These are phyloP conservation scores for Fagopyrum esculentum DNA, from an alignment of 148 eudicot species.

Conservation along the genomic window DNA sequence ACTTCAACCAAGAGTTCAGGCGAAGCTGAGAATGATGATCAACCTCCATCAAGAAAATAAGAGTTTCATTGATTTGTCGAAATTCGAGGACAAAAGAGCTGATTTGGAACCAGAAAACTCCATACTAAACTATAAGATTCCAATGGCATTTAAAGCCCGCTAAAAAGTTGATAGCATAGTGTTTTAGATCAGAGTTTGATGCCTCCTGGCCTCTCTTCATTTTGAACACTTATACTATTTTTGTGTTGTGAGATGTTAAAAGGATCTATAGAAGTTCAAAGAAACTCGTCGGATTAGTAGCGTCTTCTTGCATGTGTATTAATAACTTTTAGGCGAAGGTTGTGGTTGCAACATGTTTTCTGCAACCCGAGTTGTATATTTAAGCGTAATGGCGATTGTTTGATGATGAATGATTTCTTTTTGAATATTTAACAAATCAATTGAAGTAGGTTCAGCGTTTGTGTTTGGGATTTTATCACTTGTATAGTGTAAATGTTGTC, in stretches of 20 bases:
- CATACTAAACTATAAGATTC: background rate
- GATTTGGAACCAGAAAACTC: background rate
- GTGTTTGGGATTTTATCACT: no score
- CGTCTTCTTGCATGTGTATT: background rate
- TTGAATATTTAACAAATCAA: no score
- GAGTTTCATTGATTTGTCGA: no score
- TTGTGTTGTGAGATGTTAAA: background rate
- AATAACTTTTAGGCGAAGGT: background rate
- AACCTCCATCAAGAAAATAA: background rate
- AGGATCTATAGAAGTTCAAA: background rate
- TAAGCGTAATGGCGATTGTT: background rate
- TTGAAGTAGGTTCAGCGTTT: no score
- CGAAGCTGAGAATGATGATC: constrained; percentile 15
- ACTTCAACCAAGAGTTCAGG: background rate
- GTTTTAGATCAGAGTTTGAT: background rate
- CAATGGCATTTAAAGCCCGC: background rate
- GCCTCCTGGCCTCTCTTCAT: background rate
- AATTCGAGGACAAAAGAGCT: background rate
- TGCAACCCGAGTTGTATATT: background rate
- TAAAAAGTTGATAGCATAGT: background rate
- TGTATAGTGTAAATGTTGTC: no score
- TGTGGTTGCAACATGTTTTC: constrained; percentile 2
- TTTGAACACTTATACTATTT: background rate
- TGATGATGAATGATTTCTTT: no score
- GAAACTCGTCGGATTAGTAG: background rate